Evolutionary conservation across 306 rosid genomes (phyloP).

Genomic region (Pueraria montana): DNA sequence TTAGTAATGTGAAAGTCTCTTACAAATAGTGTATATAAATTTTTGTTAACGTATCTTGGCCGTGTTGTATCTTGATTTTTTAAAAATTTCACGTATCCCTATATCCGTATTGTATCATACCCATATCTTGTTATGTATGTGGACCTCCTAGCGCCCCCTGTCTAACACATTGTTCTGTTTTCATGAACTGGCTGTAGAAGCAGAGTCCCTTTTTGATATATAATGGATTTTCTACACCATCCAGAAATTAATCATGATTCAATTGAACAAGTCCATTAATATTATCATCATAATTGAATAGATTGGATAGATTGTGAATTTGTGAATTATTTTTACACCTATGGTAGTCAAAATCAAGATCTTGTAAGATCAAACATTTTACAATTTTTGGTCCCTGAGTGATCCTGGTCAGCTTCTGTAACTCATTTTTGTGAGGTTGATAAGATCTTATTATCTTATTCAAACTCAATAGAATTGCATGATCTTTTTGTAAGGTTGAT

Average conservation of each 20-base stretch:
- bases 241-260: conserved; percentile 24
- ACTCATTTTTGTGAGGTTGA: background rate
- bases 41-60: background rate
- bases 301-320: background rate
- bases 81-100: too few species aligned
- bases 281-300: conserved; percentile 14
- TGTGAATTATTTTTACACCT: background rate
- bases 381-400: background rate
- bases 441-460: background rate
- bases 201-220: conserved; percentile 5
- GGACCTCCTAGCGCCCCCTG: background rate
- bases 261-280: background rate
- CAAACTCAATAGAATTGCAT: background rate
- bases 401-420: background rate
- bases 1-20: background rate
- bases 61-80: background rate
- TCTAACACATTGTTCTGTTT: background rate
- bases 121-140: background rate
- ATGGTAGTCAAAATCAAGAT: background rate
- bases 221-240: background rate
- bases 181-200: conserved; percentile 13
- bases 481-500: background rate
- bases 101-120: background rate
- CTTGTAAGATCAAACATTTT: background rate
- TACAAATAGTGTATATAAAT: too few species aligned